Base-by-base conservation (phyloP, 805 yeast species). In the Spathaspora gorwiae region DNA sequence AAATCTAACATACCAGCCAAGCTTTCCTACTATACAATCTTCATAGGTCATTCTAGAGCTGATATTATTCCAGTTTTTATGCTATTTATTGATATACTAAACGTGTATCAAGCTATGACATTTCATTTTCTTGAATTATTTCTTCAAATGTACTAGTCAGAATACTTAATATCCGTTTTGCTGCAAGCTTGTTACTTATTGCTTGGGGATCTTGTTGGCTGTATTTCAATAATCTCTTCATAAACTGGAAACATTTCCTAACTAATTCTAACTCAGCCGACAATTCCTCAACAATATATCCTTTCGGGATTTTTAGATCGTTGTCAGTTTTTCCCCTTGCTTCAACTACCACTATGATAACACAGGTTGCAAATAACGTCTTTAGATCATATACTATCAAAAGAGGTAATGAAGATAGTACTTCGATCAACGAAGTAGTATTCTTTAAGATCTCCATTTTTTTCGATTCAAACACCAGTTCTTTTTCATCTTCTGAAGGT, bases 351-450 rank as follows among this genome's bases (percentile, higher is more conserved):
- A 52, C 49, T 9, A 61, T 44, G 1, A 66, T 50, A 35, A 66
- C 34, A 34, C 57, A 44, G 1, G 68, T 49, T 3, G 62, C 72
- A 48, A 70, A 68, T 11, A 70, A 47, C 1, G 69, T 60, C 9
- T 52, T 44, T 37, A 61, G 56, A 44, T 66, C 68, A 51, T 60
- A 70, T 12, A 66, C 55, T n/a, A 69, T 58, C 24, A 67, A 53
- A 2, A 70, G 47, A 0, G 76, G 76, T 41, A 70, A 54, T 10
- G 68, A 59, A 15, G 75, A 67, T 27, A 69, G 52, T 11, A 68
- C 50, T 48, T 71, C 76, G 13, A 70, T 59, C 35, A 66, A 56
- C 3, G 72, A 54, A 1, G 65, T 59, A 0, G 69, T 54, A 40
- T 66, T 60, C 48, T 61, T 55, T 14, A 56, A 36, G 1, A 57